Percentiles rank a stretch among this genome's conserved stretches.
Evolutionary conservation across 108 stramenopile genomes (phyloP).

Genomic region (Asterionellopsis glacialis): DNA sequence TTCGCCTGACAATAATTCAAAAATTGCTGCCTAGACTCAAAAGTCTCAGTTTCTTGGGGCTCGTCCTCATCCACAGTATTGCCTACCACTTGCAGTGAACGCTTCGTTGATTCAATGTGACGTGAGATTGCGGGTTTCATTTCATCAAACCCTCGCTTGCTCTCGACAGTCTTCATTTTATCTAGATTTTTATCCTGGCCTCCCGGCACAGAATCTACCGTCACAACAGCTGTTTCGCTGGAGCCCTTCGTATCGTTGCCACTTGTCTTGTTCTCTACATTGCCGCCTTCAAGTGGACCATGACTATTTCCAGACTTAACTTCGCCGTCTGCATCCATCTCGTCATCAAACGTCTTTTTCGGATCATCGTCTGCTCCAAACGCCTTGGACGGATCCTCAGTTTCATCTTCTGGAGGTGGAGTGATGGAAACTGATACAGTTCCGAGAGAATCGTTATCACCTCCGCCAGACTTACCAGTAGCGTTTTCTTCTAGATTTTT

Average conservation of each 20-base stretch:
- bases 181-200: no score
- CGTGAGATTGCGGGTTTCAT: no score
- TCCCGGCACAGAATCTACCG: no score
- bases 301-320: no score
- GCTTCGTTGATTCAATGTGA: no score
- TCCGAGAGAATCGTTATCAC: background rate
- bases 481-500: background rate
- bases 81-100: no score
- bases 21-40: constrained; percentile 88
- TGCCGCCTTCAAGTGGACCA: no score
- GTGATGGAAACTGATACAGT: background rate
- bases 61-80: constrained; percentile 69
- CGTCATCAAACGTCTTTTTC: background rate
- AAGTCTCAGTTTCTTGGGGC: constrained; percentile 67
- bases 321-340: background rate
- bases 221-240: no score
- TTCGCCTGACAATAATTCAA: constrained; percentile 91
- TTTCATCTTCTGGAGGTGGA: no score
- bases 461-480: background rate
- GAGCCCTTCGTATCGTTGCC: no score
- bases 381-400: background rate
- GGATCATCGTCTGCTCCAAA: constrained; percentile 1
- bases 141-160: constrained; percentile 1
- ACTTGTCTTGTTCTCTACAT: no score
- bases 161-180: no score